phyloP scores from a whole-genome alignment of 1,139 yeast genomes.

The Candida gigantensis region DNA sequence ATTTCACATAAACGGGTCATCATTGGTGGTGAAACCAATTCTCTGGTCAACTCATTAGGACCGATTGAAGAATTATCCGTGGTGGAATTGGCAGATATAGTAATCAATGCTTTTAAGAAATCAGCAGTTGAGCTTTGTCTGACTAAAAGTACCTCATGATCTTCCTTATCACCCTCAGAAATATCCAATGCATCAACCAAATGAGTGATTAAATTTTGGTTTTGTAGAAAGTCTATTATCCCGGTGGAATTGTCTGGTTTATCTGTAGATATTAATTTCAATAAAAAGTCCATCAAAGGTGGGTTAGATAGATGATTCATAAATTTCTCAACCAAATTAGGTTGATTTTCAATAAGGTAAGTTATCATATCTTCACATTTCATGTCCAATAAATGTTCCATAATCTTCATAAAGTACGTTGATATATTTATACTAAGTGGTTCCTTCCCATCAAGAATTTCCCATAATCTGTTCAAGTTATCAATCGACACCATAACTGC shows the following conservation, averaged over 20 bases:
- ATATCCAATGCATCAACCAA: slow-evolving; percentile 58
- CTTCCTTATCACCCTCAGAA: slow-evolving; percentile 17
- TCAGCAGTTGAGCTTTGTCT: slow-evolving; percentile 50
- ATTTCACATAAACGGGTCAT: slow-evolving; percentile 70
- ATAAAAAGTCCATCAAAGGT: slow-evolving; percentile 79
- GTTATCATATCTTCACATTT: slow-evolving; percentile 81
- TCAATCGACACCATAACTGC: slow-evolving; percentile 78
- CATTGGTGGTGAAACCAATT: slow-evolving; percentile 71
- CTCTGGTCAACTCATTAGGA: slow-evolving; percentile 91
- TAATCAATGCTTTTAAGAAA: slow-evolving; percentile 48
- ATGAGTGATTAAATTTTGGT: slow-evolving; percentile 60
- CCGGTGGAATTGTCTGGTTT: slow-evolving; percentile 78
- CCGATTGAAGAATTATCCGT: slow-evolving; percentile 87
- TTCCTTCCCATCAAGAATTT: slow-evolving; percentile 57
- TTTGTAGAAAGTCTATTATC: slow-evolving; percentile 69
- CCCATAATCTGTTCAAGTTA: slow-evolving; percentile 75
- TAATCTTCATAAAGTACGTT: slow-evolving; percentile 89
- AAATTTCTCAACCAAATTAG: slow-evolving; percentile 64
- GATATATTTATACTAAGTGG: slow-evolving; percentile 76
- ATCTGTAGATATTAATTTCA: slow-evolving; percentile 77
- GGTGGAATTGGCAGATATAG: slow-evolving; percentile 71
- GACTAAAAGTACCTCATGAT: slow-evolving; percentile 47
- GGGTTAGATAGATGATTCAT: slow-evolving; percentile 81
- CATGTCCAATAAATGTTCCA: slow-evolving; percentile 89
- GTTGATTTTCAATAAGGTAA: slow-evolving; percentile 63